Conservation (phyloP, 768 basidiomycete species). For the Gelatoporia subvermispora region DNA sequence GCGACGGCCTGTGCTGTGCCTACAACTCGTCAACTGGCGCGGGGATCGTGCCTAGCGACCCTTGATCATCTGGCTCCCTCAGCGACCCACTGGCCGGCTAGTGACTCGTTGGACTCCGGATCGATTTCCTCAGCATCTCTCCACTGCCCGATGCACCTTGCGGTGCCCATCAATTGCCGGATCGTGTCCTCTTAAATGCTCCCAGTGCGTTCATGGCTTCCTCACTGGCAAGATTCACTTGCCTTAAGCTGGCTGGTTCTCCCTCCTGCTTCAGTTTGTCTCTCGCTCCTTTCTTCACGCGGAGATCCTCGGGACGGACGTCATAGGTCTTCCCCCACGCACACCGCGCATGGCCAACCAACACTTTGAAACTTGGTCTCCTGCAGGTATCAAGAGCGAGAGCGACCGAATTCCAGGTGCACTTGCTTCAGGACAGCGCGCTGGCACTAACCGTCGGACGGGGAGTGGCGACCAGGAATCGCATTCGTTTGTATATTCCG, state of each 20-base stretch:
- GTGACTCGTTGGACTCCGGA: too few species aligned
- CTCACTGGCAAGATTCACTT: slow-evolving; percentile 13
- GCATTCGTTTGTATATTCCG: slow-evolving; percentile 4
- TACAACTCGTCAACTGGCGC: slow-evolving; percentile 7
- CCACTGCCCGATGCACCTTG: too few species aligned
- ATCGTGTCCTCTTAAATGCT: too few species aligned
- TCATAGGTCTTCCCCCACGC: too few species aligned
- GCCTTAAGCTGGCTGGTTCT: slow-evolving; percentile 22
- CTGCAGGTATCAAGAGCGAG: slow-evolving; percentile 9
- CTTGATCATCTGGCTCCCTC: slow-evolving; percentile 25
- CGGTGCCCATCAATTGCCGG: too few species aligned
- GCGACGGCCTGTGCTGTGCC: not conserved
- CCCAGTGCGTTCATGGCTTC: too few species aligned
- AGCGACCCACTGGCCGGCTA: slow-evolving; percentile 4
- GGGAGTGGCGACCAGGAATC: slow-evolving; percentile 6
- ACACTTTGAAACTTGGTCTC: not conserved
- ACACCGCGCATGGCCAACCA: too few species aligned
- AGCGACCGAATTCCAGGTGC: slow-evolving; percentile 9
- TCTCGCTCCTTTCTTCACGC: slow-evolving; percentile 14
- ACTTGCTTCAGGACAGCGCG: too few species aligned
- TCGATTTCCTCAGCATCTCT: too few species aligned
- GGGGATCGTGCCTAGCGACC: slow-evolving; percentile 30
- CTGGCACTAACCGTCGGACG: slow-evolving; percentile 3
- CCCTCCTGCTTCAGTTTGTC: slow-evolving; percentile 44
- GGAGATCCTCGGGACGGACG: not conserved